Evolutionary conservation across 176 grass and related monocot genomes (phyloP).

Genomic region (Oryza glaberrima): DNA sequence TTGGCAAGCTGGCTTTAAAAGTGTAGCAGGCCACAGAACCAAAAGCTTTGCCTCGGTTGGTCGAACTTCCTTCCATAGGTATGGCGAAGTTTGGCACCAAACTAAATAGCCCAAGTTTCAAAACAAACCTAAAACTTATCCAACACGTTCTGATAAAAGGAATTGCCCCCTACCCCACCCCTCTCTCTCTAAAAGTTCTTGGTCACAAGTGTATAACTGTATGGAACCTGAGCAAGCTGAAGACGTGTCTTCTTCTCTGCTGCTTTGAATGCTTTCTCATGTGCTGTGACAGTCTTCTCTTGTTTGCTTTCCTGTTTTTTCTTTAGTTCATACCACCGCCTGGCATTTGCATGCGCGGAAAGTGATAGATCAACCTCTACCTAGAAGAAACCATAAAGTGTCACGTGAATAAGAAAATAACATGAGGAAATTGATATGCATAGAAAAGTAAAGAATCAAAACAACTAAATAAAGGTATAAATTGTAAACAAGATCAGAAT

Average conservation of each 20-base stretch:
- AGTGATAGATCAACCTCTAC: constrained; percentile 98
- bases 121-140: constrained; percentile 29
- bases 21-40: background rate
- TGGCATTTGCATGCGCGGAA: constrained; percentile 97
- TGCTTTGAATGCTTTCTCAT: constrained; percentile 98
- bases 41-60: background rate
- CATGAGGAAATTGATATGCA: constrained; percentile 13
- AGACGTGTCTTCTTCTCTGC: constrained; percentile 95
- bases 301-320: constrained; percentile 98
- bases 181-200: background rate
- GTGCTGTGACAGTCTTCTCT: constrained; percentile 90
- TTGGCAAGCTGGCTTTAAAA: background rate
- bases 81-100: background rate
- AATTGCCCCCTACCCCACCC: background rate
- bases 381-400: constrained; percentile 46
- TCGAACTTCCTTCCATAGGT: background rate
- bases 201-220: background rate
- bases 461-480: background rate
- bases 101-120: background rate
- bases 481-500: constrained; percentile 32
- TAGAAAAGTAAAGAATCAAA: background rate
- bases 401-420: constrained; percentile 17
- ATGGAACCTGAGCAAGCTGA: constrained; percentile 90
- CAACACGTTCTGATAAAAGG: background rate
- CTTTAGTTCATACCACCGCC: constrained; percentile 94